phyloP scores from a whole-genome alignment of 306 rosid genomes.

The Cyamopsis tetragonoloba region DNA sequence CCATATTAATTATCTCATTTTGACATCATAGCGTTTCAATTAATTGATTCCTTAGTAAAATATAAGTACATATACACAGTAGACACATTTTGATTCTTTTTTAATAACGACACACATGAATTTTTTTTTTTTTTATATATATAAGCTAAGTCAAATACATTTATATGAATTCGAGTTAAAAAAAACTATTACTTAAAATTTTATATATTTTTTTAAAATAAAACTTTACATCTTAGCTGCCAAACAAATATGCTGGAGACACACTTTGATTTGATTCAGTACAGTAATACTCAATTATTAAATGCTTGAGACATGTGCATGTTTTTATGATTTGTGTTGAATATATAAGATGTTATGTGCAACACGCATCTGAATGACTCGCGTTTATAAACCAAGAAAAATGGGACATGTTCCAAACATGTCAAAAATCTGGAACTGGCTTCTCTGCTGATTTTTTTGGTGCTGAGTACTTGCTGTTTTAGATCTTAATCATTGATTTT shows the following conservation, averaged over 20 bases:
- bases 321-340: background rate
- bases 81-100: slow-evolving; percentile 23
- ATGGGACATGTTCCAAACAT: background rate
- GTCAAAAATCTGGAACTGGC: no score
- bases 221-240: no score
- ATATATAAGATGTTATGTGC: background rate
- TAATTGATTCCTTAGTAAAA: background rate
- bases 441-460: no score
- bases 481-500: no score
- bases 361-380: slow-evolving; percentile 1
- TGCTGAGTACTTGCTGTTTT: no score
- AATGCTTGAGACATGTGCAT: slow-evolving; percentile 7
- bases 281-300: slow-evolving; percentile 9
- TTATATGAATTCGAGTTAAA: no score
- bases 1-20: background rate
- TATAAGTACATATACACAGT: background rate
- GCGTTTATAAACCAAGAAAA: background rate
- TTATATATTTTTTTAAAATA: no score
- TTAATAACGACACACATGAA: no score
- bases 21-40: background rate
- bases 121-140: no score
- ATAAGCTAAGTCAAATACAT: no score
- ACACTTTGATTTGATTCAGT: slow-evolving; percentile 26
- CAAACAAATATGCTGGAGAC: background rate
- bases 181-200: no score